A percentile compares a stretch with the other conserved stretches of the same genome.
Conservation (phyloP, 2,329 filamentous ascomycete species). For the Stromatinia cepivora region DNA sequence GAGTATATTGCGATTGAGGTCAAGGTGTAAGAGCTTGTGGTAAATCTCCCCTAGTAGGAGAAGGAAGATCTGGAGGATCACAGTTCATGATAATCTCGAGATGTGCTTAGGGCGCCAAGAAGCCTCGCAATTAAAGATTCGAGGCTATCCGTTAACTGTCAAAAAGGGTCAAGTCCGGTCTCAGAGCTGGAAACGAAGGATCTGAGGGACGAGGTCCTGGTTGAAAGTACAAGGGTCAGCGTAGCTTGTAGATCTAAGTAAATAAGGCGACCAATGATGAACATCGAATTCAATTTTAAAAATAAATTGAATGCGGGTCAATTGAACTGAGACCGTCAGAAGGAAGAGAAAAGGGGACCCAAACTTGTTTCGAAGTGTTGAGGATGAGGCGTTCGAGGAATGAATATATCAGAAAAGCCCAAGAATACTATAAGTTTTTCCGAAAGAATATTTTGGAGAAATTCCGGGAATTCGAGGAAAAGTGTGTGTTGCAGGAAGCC, state of each 20-base stretch:
- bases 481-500: constrained; percentile 10
- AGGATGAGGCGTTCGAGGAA: constrained; percentile 6
- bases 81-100: constrained; percentile 41
- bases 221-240: constrained; percentile 18
- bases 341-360: constrained; percentile 7
- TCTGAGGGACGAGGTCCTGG: constrained; percentile 11
- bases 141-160: constrained; percentile 23
- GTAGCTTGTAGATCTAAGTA: constrained; percentile 18
- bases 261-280: constrained; percentile 31
- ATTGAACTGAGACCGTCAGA: constrained; percentile 13
- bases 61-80: constrained; percentile 39
- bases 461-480: constrained; percentile 7
- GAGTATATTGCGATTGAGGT: constrained; percentile 25
- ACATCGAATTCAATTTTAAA: constrained; percentile 4
- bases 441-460: constrained; percentile 3
- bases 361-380: constrained; percentile 18
- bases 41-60: constrained; percentile 42
- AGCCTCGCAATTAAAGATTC: constrained; percentile 34
- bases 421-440: constrained; percentile 8
- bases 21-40: constrained; percentile 41
- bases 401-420: background rate
- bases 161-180: constrained; percentile 20
- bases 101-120: constrained; percentile 31
- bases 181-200: constrained; percentile 19
- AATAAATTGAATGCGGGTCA: constrained; percentile 15